A percentile compares a stretch with the other conserved stretches of the same genome.
Evolutionary conservation across 1,284 basidiomycete species (phyloP).

Genomic region (Fomitopsis schrenkii): DNA sequence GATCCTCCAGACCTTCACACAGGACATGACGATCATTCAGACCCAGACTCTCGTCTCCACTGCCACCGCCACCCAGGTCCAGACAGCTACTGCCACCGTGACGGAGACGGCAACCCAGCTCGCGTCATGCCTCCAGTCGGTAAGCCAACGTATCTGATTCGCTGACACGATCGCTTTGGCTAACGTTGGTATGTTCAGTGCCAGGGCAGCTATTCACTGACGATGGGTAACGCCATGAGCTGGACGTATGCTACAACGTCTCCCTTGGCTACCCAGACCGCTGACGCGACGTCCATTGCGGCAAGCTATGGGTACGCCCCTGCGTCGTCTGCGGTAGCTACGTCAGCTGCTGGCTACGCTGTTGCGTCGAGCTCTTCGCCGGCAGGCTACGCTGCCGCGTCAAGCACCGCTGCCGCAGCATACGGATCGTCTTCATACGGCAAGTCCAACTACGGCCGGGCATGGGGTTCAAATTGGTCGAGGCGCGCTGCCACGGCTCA

Average conservation of each 20-base stretch:
- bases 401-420: not conserved
- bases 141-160: not conserved
- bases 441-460: slow-evolving; percentile 1
- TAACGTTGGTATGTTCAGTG: slow-evolving; percentile 34
- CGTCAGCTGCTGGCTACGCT: not conserved
- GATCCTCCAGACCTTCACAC: slow-evolving; percentile 44
- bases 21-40: slow-evolving; percentile 23
- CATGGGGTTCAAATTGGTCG: not conserved
- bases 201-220: slow-evolving; percentile 53
- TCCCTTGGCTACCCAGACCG: slow-evolving; percentile 11
- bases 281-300: slow-evolving; percentile 1
- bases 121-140: slow-evolving; percentile 7
- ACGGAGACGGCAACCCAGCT: slow-evolving; percentile 18
- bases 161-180: not conserved
- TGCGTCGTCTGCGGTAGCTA: not conserved
- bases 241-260: slow-evolving; percentile 39
- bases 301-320: not conserved
- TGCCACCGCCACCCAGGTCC: slow-evolving; percentile 31
- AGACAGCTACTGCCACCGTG: slow-evolving; percentile 32
- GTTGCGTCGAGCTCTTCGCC: not conserved
- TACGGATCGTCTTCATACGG: not conserved
- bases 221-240: slow-evolving; percentile 44
- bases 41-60: slow-evolving; percentile 42
- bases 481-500: not conserved
- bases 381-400: no score